Evolutionary conservation across 78 protist genomes (phyloP).

Genomic region (Acrasis kona): DNA sequence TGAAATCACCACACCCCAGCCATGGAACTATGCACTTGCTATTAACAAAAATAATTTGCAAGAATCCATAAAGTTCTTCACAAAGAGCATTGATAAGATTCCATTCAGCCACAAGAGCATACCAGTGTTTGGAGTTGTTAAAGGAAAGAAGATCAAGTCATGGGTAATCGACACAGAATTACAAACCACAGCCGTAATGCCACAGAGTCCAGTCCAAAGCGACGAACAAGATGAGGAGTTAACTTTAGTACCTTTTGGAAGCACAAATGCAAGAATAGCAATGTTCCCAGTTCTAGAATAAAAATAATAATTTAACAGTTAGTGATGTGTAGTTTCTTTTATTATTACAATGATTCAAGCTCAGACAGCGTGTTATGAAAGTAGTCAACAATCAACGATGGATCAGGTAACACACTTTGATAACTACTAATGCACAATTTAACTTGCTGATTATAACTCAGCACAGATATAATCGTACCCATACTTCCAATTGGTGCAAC

Average conservation of each 20-base stretch:
- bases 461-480: too few relatives aligned
- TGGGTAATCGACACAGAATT: background rate
- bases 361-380: too few relatives aligned
- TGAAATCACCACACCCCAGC: background rate
- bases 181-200: constrained; percentile 10
- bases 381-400: too few relatives aligned
- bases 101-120: constrained; percentile 12
- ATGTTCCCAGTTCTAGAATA: too few relatives aligned
- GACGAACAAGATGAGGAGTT: background rate
- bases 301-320: too few relatives aligned
- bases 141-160: background rate
- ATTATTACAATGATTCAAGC: too few relatives aligned
- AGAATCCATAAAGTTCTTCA: background rate
- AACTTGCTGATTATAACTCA: too few relatives aligned
- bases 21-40: constrained; percentile 20
- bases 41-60: background rate
- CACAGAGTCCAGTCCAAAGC: background rate
- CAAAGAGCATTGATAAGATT: background rate
- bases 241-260: constrained; percentile 15
- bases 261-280: constrained; percentile 21
- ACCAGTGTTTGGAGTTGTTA: background rate
- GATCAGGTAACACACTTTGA: too few relatives aligned
- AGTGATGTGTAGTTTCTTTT: too few relatives aligned
- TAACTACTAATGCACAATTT: too few relatives aligned
- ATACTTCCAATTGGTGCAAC: too few relatives aligned